Percentiles rank a stretch among this genome's conserved stretches.
These are phyloP conservation scores for Cokeromyces recurvatus DNA, from an alignment of 371 early-diverging fungal species.

Conservation along the genomic window DNA sequence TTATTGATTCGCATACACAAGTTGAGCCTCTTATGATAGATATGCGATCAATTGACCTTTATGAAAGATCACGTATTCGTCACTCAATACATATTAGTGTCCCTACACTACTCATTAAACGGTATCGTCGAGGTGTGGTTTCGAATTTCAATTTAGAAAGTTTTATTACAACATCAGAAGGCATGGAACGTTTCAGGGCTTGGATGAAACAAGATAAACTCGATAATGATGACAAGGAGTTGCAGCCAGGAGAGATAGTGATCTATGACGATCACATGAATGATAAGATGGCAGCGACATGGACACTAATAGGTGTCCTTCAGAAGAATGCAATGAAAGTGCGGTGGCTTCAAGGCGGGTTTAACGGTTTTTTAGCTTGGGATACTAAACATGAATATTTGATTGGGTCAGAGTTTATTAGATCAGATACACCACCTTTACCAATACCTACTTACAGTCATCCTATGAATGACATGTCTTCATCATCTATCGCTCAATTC, in stretches of 20 bases:
- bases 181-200: conserved; percentile 27
- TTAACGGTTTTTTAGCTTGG: conserved; percentile 36
- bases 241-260: conserved; percentile 19
- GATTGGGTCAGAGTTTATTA: background rate
- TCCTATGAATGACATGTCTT: background rate
- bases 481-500: no score
- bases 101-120: conserved; percentile 52
- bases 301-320: conserved; percentile 15
- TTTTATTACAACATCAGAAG: conserved; percentile 59
- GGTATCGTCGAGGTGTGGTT: conserved; percentile 55
- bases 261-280: conserved; percentile 54
- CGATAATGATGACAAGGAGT: conserved; percentile 6
- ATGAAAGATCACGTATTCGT: conserved; percentile 27
- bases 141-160: conserved; percentile 56
- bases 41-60: conserved; percentile 30
- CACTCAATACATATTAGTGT: conserved; percentile 55
- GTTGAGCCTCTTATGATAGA: conserved; percentile 42
- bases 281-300: conserved; percentile 22
- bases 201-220: conserved; percentile 16
- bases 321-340: conserved; percentile 12
- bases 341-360: conserved; percentile 46
- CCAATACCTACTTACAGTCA: conserved; percentile 7
- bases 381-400: conserved; percentile 8
- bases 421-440: conserved; percentile 9
- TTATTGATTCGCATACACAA: background rate